Base-by-base conservation (phyloP, 1,284 basidiomycete genomes). In the Apiotrichum akiyoshidainum region DNA sequence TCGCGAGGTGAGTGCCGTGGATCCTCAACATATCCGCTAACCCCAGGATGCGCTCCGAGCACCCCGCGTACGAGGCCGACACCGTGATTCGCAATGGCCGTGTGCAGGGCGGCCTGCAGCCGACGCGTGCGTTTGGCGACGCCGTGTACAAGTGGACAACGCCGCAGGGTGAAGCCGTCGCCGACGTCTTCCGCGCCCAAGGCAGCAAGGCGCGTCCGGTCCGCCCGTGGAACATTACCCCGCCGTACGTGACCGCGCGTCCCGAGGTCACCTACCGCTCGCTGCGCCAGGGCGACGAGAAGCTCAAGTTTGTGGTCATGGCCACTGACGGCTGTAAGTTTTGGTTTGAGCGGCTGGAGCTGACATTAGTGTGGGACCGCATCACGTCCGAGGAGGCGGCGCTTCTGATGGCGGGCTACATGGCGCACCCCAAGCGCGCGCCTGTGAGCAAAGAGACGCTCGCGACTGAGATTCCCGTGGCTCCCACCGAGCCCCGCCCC, bases 311-410 rank as follows among this genome's bases (percentile, higher is more conserved):
- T 73, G 72, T 96, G 57, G 87, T 96, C 45, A 84, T 96, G 64
- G 93, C 92, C 1, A 95, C 92, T 0, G 93, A 96, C 70, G 94
- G 94, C 16, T 82, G 80, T 74, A 68, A 76, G 78, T 76, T 31
- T 6, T 4, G n/a, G 1, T 3, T 5, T 19, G 17, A 7, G 33
- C 7, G 34, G 3, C 31, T 21, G 7, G 0, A 7, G 35, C 52
- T 37, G 22, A 54, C 52, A 37, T 16, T 56, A 79, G 77, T 98
- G 52, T 98, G 94, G 92, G 96, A 99, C 78, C 83, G 89, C 66
- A 83, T 99, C 56, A 88, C 89, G 61, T 96, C 93, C n/a, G 87
- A 93, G 72, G 94, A 99, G 68, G 92, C 94, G 9, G 92, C 96
- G 51, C 83, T 88, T 17, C 86, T 99, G 22, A 88, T 95, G 19